These are phyloP conservation scores for Jimgerdemannia lactiflua DNA, from an alignment of 192 early-diverging fungal genomes.

Conservation along the genomic window DNA sequence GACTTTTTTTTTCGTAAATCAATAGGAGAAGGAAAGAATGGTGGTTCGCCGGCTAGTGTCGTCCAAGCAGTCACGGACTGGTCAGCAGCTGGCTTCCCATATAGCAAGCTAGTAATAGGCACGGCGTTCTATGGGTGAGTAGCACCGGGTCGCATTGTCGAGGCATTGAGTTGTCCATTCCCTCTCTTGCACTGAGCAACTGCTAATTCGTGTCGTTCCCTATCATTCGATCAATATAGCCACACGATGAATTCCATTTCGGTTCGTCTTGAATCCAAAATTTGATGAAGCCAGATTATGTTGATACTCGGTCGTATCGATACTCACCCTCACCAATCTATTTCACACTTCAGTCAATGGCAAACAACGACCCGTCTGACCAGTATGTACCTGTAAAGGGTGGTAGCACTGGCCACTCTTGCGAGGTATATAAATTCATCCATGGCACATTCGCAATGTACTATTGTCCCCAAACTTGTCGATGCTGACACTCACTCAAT, in stretches of 20 bases:
- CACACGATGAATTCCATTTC: conserved; percentile 25
- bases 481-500: background rate
- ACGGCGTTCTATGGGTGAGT: conserved; percentile 25
- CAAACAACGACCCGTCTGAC: conserved; percentile 4
- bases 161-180: background rate
- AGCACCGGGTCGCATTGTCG: background rate
- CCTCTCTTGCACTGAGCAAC: background rate
- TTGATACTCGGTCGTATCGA: background rate
- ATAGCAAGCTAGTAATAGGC: conserved; percentile 36
- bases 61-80: conserved; percentile 40
- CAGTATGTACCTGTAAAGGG: conserved; percentile 6
- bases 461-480: background rate
- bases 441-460: background rate
- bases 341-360: background rate
- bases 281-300: background rate
- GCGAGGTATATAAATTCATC: background rate
- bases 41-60: conserved; percentile 8
- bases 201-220: conserved; percentile 1
- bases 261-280: background rate
- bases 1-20: background rate
- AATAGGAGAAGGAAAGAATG: background rate
- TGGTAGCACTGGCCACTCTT: conserved; percentile 4
- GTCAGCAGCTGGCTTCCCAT: conserved; percentile 44
- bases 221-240: conserved; percentile 31
- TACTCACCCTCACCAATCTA: background rate